phyloP scores from a whole-genome alignment of 2,329 filamentous ascomycete genomes.

The Ophiostoma angusticollis region DNA sequence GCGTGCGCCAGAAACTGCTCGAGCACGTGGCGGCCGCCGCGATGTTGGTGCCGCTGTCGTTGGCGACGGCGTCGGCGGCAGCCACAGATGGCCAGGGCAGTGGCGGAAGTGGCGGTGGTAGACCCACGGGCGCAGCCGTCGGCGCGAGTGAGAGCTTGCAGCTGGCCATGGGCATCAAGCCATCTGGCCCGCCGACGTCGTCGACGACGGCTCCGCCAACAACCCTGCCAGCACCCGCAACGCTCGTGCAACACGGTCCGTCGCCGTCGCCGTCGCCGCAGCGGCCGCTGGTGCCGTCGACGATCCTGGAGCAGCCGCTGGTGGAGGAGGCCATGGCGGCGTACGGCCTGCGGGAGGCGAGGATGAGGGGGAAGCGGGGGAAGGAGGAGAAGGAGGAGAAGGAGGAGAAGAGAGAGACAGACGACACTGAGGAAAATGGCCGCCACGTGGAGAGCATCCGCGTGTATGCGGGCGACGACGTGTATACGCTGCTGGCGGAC shows the following conservation, averaged over 20 bases:
- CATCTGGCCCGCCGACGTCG: slow-evolving; percentile 15
- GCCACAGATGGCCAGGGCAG: too few species aligned
- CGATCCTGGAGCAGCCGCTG: slow-evolving; percentile 38
- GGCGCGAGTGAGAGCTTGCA: slow-evolving; percentile 29
- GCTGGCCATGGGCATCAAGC: slow-evolving; percentile 27
- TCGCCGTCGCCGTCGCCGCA: slow-evolving; percentile 34
- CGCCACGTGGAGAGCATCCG: slow-evolving; percentile 48
- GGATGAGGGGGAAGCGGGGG: too few species aligned
- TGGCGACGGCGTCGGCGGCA: too few species aligned
- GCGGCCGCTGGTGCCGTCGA: slow-evolving; percentile 38
- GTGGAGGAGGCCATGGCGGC: slow-evolving; percentile 32
- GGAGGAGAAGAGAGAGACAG: too few species aligned
- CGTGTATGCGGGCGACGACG: slow-evolving; percentile 54
- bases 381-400: too few species aligned
- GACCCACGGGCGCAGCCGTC: slow-evolving; percentile 14
- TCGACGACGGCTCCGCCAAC: background rate
- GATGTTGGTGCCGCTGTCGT: slow-evolving; percentile 27
- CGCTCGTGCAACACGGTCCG: slow-evolving; percentile 3
- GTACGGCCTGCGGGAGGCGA: too few species aligned
- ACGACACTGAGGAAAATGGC: slow-evolving; percentile 12
- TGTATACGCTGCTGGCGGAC: slow-evolving; percentile 53
- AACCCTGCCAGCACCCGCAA: slow-evolving; percentile 19
- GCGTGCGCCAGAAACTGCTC: slow-evolving; percentile 66
- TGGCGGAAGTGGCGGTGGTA: slow-evolving; percentile 1
- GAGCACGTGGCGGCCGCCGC: slow-evolving; percentile 67